These are phyloP conservation scores for Catunica adiposa DNA, from an alignment of 2,329 filamentous ascomycete species.

Conservation along the genomic window DNA sequence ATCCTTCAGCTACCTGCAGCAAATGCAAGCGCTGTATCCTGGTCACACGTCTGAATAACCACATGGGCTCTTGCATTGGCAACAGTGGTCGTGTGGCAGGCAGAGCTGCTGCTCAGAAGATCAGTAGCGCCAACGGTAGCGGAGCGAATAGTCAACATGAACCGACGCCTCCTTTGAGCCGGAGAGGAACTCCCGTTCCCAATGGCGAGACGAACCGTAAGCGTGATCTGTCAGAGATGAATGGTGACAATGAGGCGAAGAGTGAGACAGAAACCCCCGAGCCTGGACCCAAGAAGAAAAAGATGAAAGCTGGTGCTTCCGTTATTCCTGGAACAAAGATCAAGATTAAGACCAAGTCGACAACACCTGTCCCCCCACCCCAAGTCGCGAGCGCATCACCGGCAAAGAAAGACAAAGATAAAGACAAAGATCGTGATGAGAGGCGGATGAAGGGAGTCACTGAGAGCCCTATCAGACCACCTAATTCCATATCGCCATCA, in stretches of 20 bases:
- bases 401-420: slow-evolving; percentile 41
- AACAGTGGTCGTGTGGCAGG: slow-evolving; percentile 48
- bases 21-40: slow-evolving; percentile 51
- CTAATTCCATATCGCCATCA: slow-evolving; percentile 26
- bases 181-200: slow-evolving; percentile 44
- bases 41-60: slow-evolving; percentile 48
- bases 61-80: slow-evolving; percentile 52
- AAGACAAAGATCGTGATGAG: slow-evolving; percentile 38
- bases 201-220: slow-evolving; percentile 38
- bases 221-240: slow-evolving; percentile 36
- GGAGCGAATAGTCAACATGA: slow-evolving; percentile 34
- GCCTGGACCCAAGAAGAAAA: slow-evolving; percentile 40
- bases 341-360: slow-evolving; percentile 39
- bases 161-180: slow-evolving; percentile 43
- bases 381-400: not conserved
- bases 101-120: slow-evolving; percentile 44
- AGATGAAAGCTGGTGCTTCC: slow-evolving; percentile 28
- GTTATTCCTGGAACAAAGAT: slow-evolving; percentile 21
- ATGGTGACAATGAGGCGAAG: slow-evolving; percentile 23
- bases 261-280: slow-evolving; percentile 1
- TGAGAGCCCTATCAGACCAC: slow-evolving; percentile 16
- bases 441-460: slow-evolving; percentile 23
- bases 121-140: slow-evolving; percentile 36
- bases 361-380: slow-evolving; percentile 13
- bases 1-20: slow-evolving; percentile 49